These are phyloP conservation scores for Aspergillus tanneri DNA, from an alignment of 2,329 filamentous ascomycete species.

Conservation along the genomic window DNA sequence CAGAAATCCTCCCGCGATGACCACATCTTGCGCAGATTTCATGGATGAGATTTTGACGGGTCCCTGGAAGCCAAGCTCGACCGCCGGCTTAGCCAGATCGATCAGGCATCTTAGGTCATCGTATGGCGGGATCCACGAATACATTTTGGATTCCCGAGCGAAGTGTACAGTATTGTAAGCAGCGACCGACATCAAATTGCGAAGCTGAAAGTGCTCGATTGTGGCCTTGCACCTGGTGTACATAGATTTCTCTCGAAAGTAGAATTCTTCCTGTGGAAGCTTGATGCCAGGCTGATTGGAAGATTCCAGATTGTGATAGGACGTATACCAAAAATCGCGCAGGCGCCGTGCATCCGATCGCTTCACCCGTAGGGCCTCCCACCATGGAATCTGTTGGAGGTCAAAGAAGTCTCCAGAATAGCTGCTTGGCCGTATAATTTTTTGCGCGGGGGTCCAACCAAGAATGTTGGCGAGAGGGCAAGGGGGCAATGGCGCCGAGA, in stretches of 20 bases:
- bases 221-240: slow-evolving; percentile 50
- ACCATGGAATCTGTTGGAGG: slow-evolving; percentile 46
- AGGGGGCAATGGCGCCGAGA: slow-evolving; percentile 22
- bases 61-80: slow-evolving; percentile 36
- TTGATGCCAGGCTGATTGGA: slow-evolving; percentile 25
- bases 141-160: slow-evolving; percentile 48
- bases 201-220: slow-evolving; percentile 60
- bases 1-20: slow-evolving; percentile 57
- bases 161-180: slow-evolving; percentile 58
- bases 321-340: slow-evolving; percentile 43
- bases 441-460: slow-evolving; percentile 36
- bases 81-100: slow-evolving; percentile 47
- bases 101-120: slow-evolving; percentile 45
- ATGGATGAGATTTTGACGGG: slow-evolving; percentile 54
- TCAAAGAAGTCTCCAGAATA: slow-evolving; percentile 35
- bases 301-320: slow-evolving; percentile 41
- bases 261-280: slow-evolving; percentile 44
- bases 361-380: slow-evolving; percentile 35
- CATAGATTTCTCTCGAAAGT: slow-evolving; percentile 51
- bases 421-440: slow-evolving; percentile 32
- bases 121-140: slow-evolving; percentile 51
- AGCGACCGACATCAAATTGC: slow-evolving; percentile 56
- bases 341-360: slow-evolving; percentile 38
- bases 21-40: slow-evolving; percentile 49
- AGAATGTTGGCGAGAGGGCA: slow-evolving; percentile 34